A percentile compares a stretch with the other conserved stretches of the same genome.
Conservation (phyloP, 148 eudicot genomes). For the Cornus kousa region DNA sequence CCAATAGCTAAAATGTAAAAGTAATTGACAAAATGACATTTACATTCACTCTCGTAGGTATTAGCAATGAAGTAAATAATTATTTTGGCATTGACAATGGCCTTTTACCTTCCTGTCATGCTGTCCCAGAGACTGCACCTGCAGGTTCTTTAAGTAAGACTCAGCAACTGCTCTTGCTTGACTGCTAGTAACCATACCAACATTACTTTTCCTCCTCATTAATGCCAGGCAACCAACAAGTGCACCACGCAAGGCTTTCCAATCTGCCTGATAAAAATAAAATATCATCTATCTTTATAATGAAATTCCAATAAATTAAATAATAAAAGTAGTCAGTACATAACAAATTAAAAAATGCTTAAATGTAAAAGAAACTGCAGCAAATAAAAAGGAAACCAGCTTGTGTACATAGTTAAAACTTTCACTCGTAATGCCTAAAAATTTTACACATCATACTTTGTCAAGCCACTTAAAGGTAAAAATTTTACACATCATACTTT, state of each 20-base stretch:
- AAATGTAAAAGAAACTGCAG: neutral
- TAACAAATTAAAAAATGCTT: slow-evolving; percentile 1
- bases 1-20: neutral
- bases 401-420: neutral
- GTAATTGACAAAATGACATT: neutral
- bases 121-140: slow-evolving; percentile 81
- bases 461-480: neutral
- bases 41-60: neutral
- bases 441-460: neutral
- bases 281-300: slow-evolving; percentile 34
- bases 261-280: slow-evolving; percentile 73
- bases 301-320: slow-evolving; percentile 7
- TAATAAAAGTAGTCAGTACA: neutral
- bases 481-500: neutral
- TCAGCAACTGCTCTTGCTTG: slow-evolving; percentile 64
- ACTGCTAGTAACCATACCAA: slow-evolving; percentile 44
- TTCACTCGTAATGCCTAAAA: neutral
- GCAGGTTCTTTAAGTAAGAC: slow-evolving; percentile 60
- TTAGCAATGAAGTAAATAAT: neutral
- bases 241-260: slow-evolving; percentile 96
- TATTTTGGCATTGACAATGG: neutral
- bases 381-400: neutral
- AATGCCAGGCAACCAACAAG: slow-evolving; percentile 89
- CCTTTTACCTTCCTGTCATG: slow-evolving; percentile 79
- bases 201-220: slow-evolving; percentile 65